A percentile compares a stretch with the other conserved stretches of the same genome.
phyloP scores from a whole-genome alignment of 352 stramenopile genomes.

The Phytophthora sojae region DNA sequence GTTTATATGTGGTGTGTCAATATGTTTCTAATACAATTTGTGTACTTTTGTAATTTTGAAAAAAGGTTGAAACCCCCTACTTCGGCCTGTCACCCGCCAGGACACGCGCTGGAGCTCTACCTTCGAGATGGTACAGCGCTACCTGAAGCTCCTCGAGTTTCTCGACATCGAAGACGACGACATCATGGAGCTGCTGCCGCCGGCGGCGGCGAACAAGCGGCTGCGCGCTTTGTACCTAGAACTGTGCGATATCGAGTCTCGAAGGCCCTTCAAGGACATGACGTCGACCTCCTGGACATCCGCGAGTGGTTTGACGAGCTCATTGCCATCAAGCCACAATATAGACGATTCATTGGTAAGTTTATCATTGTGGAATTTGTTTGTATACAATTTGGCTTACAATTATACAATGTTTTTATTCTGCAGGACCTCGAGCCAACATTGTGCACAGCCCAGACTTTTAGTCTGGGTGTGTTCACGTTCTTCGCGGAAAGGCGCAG shows the following conservation, averaged over 20 bases:
- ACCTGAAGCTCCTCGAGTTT: conserved; percentile 1
- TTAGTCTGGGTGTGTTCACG: conserved; percentile 4
- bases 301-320: conserved; percentile 4
- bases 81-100: background rate
- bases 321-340: conserved; percentile 7
- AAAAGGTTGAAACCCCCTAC: background rate
- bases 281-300: conserved; percentile 5
- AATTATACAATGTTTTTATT: background rate
- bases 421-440: background rate
- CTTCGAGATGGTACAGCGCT: background rate
- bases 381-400: too few relatives aligned
- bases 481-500: background rate
- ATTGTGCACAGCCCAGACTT: conserved; percentile 15
- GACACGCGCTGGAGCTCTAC: conserved; percentile 6
- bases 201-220: background rate
- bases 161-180: conserved; percentile 5
- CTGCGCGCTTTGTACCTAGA: background rate
- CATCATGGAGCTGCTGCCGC: conserved; percentile 2
- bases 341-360: background rate
- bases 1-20: background rate
- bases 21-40: background rate
- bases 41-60: conserved; percentile 3
- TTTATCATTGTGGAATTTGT: background rate
- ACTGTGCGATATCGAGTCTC: conserved; percentile 1
- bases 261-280: background rate